phyloP scores from a whole-genome alignment of 768 basidiomycete genomes.

The Pleurotus pulmonarius region DNA sequence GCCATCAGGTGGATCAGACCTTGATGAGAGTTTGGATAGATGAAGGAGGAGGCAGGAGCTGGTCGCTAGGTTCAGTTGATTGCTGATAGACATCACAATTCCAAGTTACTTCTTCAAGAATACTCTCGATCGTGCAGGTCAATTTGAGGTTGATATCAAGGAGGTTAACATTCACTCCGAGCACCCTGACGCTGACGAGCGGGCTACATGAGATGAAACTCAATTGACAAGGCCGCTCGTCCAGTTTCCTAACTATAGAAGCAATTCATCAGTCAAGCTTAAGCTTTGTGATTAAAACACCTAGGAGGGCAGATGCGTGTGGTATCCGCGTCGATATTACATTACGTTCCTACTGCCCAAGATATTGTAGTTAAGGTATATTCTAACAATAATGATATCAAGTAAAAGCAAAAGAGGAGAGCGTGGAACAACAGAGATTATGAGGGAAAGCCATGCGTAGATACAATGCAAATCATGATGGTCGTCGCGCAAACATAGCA shows the following conservation, averaged over 20 bases:
- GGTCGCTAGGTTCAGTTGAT: conserved; percentile 1
- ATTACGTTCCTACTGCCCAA: conserved; percentile 5
- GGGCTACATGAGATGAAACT: background rate
- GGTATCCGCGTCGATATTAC: background rate
- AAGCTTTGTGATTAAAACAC: too few relatives aligned
- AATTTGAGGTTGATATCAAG: background rate
- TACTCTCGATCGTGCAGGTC: conserved; percentile 2
- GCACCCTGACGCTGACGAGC: background rate
- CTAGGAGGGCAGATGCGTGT: background rate
- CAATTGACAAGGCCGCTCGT: too few relatives aligned
- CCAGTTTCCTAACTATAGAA: too few relatives aligned
- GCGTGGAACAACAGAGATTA: background rate
- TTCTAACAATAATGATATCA: conserved; percentile 7
- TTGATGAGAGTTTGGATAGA: background rate
- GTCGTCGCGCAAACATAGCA: conserved; percentile 10
- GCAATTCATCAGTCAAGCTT: too few relatives aligned
- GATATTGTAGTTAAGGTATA: background rate
- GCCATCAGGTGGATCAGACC: background rate
- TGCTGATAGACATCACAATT: background rate
- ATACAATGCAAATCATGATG: conserved; percentile 15
- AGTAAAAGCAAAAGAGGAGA: background rate
- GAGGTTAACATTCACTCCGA: background rate
- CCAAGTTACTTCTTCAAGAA: background rate
- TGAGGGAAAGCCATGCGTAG: background rate
- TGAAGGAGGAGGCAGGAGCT: background rate